A percentile compares a stretch with the other conserved stretches of the same genome.
phyloP scores from a whole-genome alignment of 2,329 filamentous ascomycete species.

The Penicillium olsonii region DNA sequence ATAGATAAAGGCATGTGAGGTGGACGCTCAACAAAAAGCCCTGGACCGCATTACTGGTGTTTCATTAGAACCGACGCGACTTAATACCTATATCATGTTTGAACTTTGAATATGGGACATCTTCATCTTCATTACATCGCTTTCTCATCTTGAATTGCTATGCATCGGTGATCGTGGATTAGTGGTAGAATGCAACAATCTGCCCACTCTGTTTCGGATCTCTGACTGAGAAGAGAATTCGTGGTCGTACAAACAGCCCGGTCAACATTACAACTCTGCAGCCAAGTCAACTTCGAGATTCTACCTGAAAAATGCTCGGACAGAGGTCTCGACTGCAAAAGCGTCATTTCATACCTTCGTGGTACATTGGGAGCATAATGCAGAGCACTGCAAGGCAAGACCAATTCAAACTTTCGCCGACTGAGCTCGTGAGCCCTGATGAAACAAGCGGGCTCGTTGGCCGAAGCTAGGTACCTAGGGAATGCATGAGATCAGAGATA shows the following conservation, averaged over 20 bases:
- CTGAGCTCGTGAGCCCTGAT: not conserved
- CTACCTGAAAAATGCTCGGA: not conserved
- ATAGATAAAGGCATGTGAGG: slow-evolving; percentile 8
- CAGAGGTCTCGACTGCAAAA: not conserved
- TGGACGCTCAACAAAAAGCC: too few relatives aligned
- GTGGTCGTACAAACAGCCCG: slow-evolving; percentile 20
- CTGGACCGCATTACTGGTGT: slow-evolving; percentile 34
- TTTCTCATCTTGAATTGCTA: not conserved
- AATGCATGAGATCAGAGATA: too few relatives aligned
- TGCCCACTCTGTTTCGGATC: not conserved
- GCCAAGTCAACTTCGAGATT: slow-evolving; percentile 1
- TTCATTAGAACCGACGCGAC: slow-evolving; percentile 20
- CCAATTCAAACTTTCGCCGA: not conserved
- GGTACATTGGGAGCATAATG: not conserved
- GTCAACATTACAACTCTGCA: slow-evolving; percentile 21
- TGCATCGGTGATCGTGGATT: not conserved
- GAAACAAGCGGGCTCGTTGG: not conserved
- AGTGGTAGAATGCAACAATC: not conserved
- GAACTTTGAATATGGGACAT: too few relatives aligned
- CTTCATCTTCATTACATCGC: too few relatives aligned
- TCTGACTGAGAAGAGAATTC: slow-evolving; percentile 9
- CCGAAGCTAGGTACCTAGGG: too few relatives aligned
- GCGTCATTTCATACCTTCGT: slow-evolving; percentile 13
- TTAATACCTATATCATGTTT: not conserved
- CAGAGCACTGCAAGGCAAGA: not conserved